Base-by-base conservation (phyloP, 2,329 filamentous ascomycete genomes). In the Colletotrichum simmondsii region DNA sequence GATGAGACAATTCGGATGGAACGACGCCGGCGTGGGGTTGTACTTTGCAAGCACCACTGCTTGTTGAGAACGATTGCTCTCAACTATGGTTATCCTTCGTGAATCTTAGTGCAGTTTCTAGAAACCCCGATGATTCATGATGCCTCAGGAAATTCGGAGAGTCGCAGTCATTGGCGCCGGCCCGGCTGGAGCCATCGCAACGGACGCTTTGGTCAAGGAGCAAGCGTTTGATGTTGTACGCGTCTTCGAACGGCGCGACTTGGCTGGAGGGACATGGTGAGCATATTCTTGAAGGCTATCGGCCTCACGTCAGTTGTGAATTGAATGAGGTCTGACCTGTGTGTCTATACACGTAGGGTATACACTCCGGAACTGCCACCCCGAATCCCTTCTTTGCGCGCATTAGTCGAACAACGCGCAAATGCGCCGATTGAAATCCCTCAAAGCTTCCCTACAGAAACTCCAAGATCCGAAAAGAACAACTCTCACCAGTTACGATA, bases 121-220 rank as follows among this genome's bases (percentile, higher is more conserved):
- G 4, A 8, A 4, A 5, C 1, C 42, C n/a, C 3, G 19, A 11
- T 1, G 4, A 1, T 8, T 19, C 19, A 49, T 0, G n/a, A 49
- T 49, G 42, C 19, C 19, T n/a, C 4, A 5, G 42, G 8, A 11
- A 11, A 19, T 49, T 3, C 19, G 42, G 19, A 49, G 19, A 8
- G 42, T 49, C 16, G 42, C 42, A 11, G 42, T 49, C 19, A 49
- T 49, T 49, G 42, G 42, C 16, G 42, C 42, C 19, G 42, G 42
- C n/a, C 42, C 42, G 19, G 42, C 42, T 49, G 42, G 42, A 4
- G 42, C 42, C 19, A 49, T 49, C 42, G 42, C 42, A 49, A 22
- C 42, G 8, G 42, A 49, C 42, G 42, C 42, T 22, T 7, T 49
- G 19, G 42, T 22, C 1, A 49, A 49, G 42, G 42, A 49, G 11